Base-by-base conservation (phyloP, 2,329 filamentous ascomycete species). In the Colletotrichum musicola region DNA sequence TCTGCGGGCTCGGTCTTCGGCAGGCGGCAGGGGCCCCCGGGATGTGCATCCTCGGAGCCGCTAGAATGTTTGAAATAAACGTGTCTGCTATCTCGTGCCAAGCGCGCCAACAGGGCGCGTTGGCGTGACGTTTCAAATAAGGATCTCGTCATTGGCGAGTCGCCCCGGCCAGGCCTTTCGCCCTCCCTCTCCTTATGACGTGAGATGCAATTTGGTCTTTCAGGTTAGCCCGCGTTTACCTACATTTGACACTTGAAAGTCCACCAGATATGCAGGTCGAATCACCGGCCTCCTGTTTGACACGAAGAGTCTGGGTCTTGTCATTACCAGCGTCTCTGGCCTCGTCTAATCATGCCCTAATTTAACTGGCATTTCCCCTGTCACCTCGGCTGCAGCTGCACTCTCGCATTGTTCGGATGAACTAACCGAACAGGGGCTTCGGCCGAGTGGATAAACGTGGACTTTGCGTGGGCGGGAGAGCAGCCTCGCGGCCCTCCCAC, bases 11-110 rank as follows among this genome's bases (percentile, higher is more conserved):
- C 55, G 62, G 50, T 65, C 55, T 42, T 56, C 56, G 62, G 55
- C 62, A 65, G 65, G 49, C 62, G 49, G 61, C 35, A 14, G 61
- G 38, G 20, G 18, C 50, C 55, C 60, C 65, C 56, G 55, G 62
- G 55, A 60, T 50, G 62, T 38, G 62, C 62, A 51, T 68, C 42
- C 55, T 65, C 44, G 30, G 65, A 44, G 16, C 55, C 50, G 62
- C 44, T 68, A 56, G 62, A 38, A 20, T 56, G 66, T 68, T 68
- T 65, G 49, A 56, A 27, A 44, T 68, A 65, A 46, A 68, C 62
- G 16, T 40, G 62, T 35, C 35, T 30, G 55, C 18, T 38, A 56
- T 65, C 35, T 20, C 35, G n/a, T 25, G 65, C 65, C 55, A 55
- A 65, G 62, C 49, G 50, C 35, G 50, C 54, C 55, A 59, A 64